Conservation (phyloP, 2,329 filamentous ascomycete species). For the Nemania diffusa region DNA sequence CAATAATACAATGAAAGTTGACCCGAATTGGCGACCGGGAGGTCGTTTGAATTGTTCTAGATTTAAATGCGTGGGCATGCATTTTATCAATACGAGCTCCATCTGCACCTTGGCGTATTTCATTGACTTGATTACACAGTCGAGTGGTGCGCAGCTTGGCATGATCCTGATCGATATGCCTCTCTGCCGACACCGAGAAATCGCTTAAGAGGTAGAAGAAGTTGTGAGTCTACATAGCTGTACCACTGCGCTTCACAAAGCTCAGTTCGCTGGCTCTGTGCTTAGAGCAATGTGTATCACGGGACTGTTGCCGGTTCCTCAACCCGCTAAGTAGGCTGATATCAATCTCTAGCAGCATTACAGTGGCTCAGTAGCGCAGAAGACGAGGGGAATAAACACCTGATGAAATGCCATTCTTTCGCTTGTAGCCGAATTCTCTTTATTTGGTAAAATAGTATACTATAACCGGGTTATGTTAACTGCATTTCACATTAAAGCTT, state of each 20-base stretch:
- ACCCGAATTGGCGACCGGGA: not conserved
- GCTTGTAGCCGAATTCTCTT: slow-evolving; percentile 9
- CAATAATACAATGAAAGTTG: too few species aligned
- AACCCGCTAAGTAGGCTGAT: too few species aligned
- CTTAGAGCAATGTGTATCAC: slow-evolving; percentile 18
- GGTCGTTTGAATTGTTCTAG: not conserved
- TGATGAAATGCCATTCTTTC: slow-evolving; percentile 12
- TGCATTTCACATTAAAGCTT: too few species aligned
- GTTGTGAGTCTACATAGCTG: not conserved
- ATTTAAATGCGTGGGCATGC: not conserved
- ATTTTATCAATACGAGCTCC: not conserved
- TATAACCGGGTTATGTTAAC: too few species aligned
- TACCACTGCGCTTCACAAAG: not conserved
- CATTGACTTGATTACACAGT: not conserved
- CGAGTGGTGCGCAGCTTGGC: slow-evolving; percentile 1
- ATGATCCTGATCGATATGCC: slow-evolving; percentile 8
- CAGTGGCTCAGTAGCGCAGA: too few species aligned
- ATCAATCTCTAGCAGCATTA: too few species aligned
- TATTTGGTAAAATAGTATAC: slow-evolving; percentile 19
- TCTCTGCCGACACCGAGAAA: not conserved
- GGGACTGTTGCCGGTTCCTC: too few species aligned
- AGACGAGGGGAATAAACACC: too few species aligned
- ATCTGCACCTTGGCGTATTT: not conserved
- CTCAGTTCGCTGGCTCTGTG: slow-evolving; percentile 8
- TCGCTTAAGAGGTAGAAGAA: not conserved